Base-by-base conservation (phyloP, 306 rosid species). In the Hylodesmum podocarpum region DNA sequence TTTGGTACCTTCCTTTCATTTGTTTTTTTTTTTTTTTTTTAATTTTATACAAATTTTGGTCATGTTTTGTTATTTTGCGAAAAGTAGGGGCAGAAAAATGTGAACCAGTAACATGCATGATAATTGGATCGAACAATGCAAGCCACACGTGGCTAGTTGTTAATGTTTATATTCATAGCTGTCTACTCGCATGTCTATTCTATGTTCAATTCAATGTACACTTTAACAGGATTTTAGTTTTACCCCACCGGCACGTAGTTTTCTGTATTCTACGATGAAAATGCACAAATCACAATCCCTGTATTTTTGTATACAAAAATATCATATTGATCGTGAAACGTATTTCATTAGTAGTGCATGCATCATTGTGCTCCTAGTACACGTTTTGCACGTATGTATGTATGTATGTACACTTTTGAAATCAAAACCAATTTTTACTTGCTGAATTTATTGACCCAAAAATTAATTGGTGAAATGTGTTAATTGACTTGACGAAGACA, bases 1-100 rank as follows among this genome's bases (percentile, higher is more conserved):
- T 96, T 96, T 4, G 99, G 99, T 96, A 87, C 84, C 4, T 54
- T 74, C 24, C n/a, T 61, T 62, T 36, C 67, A 73, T 10, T 7
- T 15, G 10, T n/a, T n/a, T n/a, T n/a, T n/a, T n/a, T n/a, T n/a
- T n/a, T n/a, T 6, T 6, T 33, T 55, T 4, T 19, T 15, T 3
- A 28, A 44, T 59, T n/a, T n/a, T 57, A n/a, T 8, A 36, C 24
- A 36, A 13, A 53, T 6, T 64, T 31, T 65, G 7, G 16, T 0
- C 1, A 2, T n/a, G 9, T 47, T 34, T 67, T 2, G 27, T 8
- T 0, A 24, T 11, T 21, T 16, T 24, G 19, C 14, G 33, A 53
- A 19, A 16, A 24, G 2, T 3, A 6, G 44, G 5, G 24, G 3
- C 37, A 8, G n/a, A 66, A 28, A 39, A 53, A 13, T 7, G 14